A percentile compares a stretch with the other conserved stretches of the same genome.
Conservation (phyloP, 2,329 filamentous ascomycete species). For the Xylariomycetidae sp. region DNA sequence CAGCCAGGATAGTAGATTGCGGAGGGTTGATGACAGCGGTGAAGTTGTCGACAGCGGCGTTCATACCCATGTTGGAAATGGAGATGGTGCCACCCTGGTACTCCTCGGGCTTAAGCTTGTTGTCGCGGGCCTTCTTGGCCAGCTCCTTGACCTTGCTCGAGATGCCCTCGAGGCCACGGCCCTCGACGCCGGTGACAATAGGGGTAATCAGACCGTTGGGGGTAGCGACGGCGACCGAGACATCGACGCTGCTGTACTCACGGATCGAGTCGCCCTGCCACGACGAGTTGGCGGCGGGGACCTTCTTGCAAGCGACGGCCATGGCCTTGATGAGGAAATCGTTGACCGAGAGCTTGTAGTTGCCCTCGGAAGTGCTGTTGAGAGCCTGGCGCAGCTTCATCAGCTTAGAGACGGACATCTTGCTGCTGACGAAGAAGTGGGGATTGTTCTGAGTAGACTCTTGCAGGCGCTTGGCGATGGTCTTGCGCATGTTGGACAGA, state of each 20-base stretch:
- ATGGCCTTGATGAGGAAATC: slow-evolving; percentile 99
- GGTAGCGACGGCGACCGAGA: slow-evolving; percentile 92
- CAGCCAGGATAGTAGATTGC: slow-evolving; percentile 89
- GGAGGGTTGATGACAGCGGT: slow-evolving; percentile 99
- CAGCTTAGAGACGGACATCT: slow-evolving; percentile 88
- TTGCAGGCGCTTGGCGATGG: slow-evolving; percentile 84
- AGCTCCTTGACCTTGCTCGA: slow-evolving; percentile 90
- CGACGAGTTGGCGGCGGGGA: slow-evolving; percentile 90
- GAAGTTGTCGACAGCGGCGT: slow-evolving; percentile 90
- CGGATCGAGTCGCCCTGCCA: slow-evolving; percentile 90
- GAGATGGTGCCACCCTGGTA: slow-evolving; percentile 99
- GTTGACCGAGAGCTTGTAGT: slow-evolving; percentile 99
- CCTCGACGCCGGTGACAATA: slow-evolving; percentile 86
- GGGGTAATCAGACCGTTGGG: slow-evolving; percentile 93
- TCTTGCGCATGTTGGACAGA: slow-evolving; percentile 92
- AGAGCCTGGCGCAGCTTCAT: slow-evolving; percentile 92
- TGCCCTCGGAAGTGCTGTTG: slow-evolving; percentile 80
- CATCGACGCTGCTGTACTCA: slow-evolving; percentile 87
- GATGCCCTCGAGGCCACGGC: slow-evolving; percentile 81
- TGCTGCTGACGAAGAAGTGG: slow-evolving; percentile 93
- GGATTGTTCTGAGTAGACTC: slow-evolving; percentile 91
- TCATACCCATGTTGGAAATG: slow-evolving; percentile 99
- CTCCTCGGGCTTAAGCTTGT: slow-evolving; percentile 98
- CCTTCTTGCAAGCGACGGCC: slow-evolving; percentile 81
- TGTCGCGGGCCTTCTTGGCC: slow-evolving; percentile 89